Conservation (phyloP, 2,329 filamentous ascomycete species). For the Aspergillus tanneri region DNA sequence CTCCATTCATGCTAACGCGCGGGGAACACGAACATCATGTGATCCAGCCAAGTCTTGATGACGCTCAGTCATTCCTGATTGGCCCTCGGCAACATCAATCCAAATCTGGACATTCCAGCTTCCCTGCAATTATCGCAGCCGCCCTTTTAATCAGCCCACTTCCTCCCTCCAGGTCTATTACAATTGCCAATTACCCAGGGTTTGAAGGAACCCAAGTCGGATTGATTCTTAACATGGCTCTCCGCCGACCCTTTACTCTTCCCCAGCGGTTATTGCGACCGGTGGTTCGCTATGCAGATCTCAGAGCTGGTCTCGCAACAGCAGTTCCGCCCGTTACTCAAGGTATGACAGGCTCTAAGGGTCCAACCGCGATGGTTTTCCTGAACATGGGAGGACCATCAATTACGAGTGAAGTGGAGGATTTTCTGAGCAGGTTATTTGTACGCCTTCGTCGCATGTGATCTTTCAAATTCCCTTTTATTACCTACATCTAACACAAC, state of each 20-base stretch:
- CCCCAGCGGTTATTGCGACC: conserved; percentile 32
- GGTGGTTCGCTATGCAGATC: conserved; percentile 22
- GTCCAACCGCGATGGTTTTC: conserved; percentile 96
- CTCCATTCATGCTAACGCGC: conserved; percentile 20
- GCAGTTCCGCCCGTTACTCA: conserved; percentile 76
- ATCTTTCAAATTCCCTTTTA: too few species aligned
- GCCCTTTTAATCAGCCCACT: not conserved
- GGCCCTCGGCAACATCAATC: conserved; percentile 21
- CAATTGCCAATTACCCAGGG: not conserved
- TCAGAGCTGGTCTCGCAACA: conserved; percentile 53
- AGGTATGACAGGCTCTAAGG: conserved; percentile 66
- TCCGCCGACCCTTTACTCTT: conserved; percentile 38
- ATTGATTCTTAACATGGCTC: conserved; percentile 36
- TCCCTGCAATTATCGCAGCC: not conserved
- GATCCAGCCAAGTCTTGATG: conserved; percentile 29
- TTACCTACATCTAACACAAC: too few species aligned
- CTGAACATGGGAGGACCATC: conserved; percentile 98
- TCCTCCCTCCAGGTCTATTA: not conserved
- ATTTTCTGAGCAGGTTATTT: conserved; percentile 88
- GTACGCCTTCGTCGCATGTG: conserved; percentile 54
- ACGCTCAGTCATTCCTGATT: conserved; percentile 30
- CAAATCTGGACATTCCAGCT: conserved; percentile 16
- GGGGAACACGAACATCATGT: conserved; percentile 39
- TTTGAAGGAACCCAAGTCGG: too few species aligned
- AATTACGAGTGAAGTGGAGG: conserved; percentile 80